Evolutionary conservation across 495 filamentous ascomycete genomes (phyloP), one percentile per base, ranked within the genome.

Genomic region (Xylaria acuta): DNA sequence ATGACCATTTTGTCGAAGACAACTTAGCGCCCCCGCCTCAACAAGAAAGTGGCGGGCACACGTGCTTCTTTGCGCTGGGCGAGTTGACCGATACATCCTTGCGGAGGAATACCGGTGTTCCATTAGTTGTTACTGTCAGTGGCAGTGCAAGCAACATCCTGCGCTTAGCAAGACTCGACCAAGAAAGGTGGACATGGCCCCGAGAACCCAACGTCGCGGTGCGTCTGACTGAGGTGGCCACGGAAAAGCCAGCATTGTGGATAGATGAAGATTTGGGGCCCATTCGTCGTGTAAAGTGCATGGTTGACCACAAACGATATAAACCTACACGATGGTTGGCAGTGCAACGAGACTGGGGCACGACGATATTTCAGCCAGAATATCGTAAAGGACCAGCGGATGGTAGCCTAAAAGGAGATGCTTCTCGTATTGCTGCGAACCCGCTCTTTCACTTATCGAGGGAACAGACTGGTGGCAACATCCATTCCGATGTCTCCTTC

Each of bases 401-500:
- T 77, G 43, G 73, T 72, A 30, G 25, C 64, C 53, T 73, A 38
- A 53, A 40, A 53, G 34, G 45, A 49, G 64, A 41, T 54, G 56
- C 82, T 59, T 90, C 90, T 51, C 85, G 84, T 62, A 82, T 97
- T 16, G 85, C 89, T 73, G 81, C 88, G 41, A 91, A 92, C 72
- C 88, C 89, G 2, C 72, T 93, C 11, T 80, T 90, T 47, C 85
- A 86, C 16, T 82, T 96, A 51, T 77, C 82, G 0, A 81, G 77
- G 9, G 79, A 83, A 18, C 75, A 85, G 40, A 92, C 89, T 1
- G 89, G 89, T 30, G 89, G 88, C 0, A 79, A 75, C 40, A 74
- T 83, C 9, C 92, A 95, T 78, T 88, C 89, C 0, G 92, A 96
- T 80, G 86, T 94, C 9, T 80, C 90, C 12, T 97, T 97, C 77